These are phyloP conservation scores for Coemansia sp. DNA, from an alignment of 192 early-diverging fungal species.

Conservation along the genomic window DNA sequence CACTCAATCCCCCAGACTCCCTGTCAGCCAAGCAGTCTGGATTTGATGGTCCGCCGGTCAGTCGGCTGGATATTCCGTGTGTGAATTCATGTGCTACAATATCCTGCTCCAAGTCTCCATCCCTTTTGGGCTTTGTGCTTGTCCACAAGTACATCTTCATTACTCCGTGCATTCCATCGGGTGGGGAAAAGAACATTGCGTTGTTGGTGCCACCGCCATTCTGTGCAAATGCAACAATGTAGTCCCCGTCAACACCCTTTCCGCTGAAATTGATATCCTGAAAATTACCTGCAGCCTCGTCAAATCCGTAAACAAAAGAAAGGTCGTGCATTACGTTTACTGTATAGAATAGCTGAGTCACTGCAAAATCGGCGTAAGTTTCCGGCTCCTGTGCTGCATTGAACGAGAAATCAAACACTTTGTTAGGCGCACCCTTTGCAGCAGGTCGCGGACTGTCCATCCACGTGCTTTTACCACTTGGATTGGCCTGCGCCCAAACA, in stretches of 20 bases:
- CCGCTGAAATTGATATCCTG: slow-evolving; percentile 83
- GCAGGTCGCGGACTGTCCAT: slow-evolving; percentile 74
- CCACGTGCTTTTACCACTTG: slow-evolving; percentile 72
- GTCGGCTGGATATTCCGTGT: slow-evolving; percentile 85
- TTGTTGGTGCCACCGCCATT: slow-evolving; percentile 86
- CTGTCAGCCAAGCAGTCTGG: slow-evolving; percentile 86
- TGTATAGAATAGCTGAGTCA: slow-evolving; percentile 91
- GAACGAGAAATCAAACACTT: slow-evolving; percentile 77
- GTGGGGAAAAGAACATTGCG: slow-evolving; percentile 93
- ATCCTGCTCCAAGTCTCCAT: slow-evolving; percentile 85
- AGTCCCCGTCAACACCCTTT: slow-evolving; percentile 78
- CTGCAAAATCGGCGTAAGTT: slow-evolving; percentile 73
- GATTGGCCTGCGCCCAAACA: slow-evolving; percentile 86
- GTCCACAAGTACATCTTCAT: slow-evolving; percentile 97
- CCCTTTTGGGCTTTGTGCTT: slow-evolving; percentile 66
- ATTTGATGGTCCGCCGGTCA: slow-evolving; percentile 91
- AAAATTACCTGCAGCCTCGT: slow-evolving; percentile 91
- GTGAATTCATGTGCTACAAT: slow-evolving; percentile 93
- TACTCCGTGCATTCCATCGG: slow-evolving; percentile 81
- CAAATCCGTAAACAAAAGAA: slow-evolving; percentile 87
- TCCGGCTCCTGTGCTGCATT: slow-evolving; percentile 65
- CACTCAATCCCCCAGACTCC: slow-evolving; percentile 88
- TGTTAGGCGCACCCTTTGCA: slow-evolving; percentile 34
- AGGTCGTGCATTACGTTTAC: slow-evolving; percentile 91
- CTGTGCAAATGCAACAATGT: slow-evolving; percentile 88